Conservation (phyloP, 305 asterid genomes). For the Solanum hybrid region DNA sequence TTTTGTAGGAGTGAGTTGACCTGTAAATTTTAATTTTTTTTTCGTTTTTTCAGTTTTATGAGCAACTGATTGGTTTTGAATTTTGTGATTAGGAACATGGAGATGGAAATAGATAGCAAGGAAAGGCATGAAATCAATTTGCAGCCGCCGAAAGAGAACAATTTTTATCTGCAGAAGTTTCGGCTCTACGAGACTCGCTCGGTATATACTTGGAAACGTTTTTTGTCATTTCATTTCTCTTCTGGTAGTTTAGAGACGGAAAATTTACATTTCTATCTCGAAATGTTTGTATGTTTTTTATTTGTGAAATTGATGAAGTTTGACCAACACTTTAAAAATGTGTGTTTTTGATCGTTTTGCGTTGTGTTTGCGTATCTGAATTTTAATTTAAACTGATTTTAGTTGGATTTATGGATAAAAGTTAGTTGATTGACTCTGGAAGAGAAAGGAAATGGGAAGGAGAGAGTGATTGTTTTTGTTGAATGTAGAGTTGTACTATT, state of each 20-base stretch:
- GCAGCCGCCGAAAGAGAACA: constrained; percentile 12
- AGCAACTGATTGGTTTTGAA: not conserved
- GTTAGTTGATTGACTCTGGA: not conserved
- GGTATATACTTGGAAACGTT: constrained; percentile 30
- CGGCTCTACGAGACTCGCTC: constrained; percentile 67
- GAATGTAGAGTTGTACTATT: not conserved
- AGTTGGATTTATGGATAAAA: not conserved
- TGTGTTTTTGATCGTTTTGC: not conserved
- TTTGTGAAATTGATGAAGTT: not conserved
- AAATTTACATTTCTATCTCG: not conserved
- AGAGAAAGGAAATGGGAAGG: not conserved
- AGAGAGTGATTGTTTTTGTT: not conserved
- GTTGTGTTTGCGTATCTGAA: not conserved
- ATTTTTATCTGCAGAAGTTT: constrained; percentile 45
- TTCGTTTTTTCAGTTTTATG: not conserved
- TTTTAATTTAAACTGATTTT: not conserved
- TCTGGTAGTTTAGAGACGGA: not conserved
- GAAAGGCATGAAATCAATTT: constrained; percentile 17
- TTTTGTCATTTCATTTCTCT: not conserved
- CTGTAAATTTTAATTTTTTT: not conserved
- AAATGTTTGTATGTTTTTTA: not conserved
- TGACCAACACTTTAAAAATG: not conserved
- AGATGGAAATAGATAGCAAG: not conserved
- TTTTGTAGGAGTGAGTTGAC: not conserved
- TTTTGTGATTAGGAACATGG: not conserved